phyloP scores from a whole-genome alignment of 805 yeast species.

The Nakazawaea anatomiae region DNA sequence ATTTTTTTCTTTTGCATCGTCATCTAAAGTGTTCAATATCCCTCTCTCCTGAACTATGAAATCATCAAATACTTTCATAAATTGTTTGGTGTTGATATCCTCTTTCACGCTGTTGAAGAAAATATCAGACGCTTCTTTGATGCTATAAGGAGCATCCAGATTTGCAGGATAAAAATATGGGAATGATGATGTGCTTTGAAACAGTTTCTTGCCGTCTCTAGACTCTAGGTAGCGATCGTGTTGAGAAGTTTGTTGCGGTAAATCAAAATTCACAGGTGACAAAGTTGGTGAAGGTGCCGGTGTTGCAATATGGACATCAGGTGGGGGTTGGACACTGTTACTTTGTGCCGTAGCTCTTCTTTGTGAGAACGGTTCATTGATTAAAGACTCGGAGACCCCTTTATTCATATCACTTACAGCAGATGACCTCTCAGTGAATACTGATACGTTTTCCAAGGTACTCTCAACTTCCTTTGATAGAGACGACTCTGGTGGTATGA shows the following conservation, averaged over 20 bases:
- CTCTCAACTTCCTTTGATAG: slow-evolving; percentile 40
- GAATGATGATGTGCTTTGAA: slow-evolving; percentile 25
- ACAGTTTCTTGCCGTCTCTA: slow-evolving; percentile 18
- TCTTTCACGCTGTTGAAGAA: slow-evolving; percentile 57
- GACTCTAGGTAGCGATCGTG: neutral
- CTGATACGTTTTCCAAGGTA: slow-evolving; percentile 13
- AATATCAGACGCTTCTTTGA: slow-evolving; percentile 72
- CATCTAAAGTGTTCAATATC: slow-evolving; percentile 19
- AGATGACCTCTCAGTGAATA: neutral
- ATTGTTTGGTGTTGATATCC: slow-evolving; percentile 61
- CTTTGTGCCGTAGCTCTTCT: slow-evolving; percentile 26
- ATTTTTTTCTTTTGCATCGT: neutral
- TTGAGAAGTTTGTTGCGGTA: neutral
- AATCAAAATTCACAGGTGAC: slow-evolving; percentile 31
- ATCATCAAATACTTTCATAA: slow-evolving; percentile 64
- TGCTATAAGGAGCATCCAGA: slow-evolving; percentile 60
- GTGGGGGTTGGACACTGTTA: slow-evolving; percentile 24
- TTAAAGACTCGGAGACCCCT: slow-evolving; percentile 11
- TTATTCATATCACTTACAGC: neutral
- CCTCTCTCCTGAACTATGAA: slow-evolving; percentile 76
- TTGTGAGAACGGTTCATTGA: slow-evolving; percentile 24
- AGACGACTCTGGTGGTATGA: slow-evolving; percentile 42
- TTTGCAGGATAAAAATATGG: slow-evolving; percentile 26
- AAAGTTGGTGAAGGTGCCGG: slow-evolving; percentile 83
- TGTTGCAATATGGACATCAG: slow-evolving; percentile 66